Conservation (phyloP, 2,329 filamentous ascomycete genomes). For the Graphiopsis chlorocephala region DNA sequence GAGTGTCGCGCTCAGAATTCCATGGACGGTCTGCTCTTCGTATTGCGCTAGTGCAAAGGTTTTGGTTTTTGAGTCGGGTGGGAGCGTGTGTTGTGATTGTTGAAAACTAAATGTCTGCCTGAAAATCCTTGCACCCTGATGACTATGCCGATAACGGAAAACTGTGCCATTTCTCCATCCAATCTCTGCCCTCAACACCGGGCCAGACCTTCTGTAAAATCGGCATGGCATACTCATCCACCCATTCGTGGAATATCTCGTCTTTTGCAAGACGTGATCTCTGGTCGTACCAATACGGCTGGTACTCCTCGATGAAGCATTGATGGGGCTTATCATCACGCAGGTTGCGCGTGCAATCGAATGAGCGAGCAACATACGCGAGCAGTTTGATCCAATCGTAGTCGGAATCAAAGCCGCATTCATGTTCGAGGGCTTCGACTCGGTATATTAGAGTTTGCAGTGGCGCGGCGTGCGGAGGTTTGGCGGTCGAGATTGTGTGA, state of each 20-base stretch:
- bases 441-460: not conserved
- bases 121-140: not conserved
- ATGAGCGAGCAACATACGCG: not conserved
- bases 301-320: not conserved
- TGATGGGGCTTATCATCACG: not conserved
- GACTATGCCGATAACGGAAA: not conserved
- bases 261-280: not conserved
- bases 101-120: not conserved
- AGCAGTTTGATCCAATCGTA: not conserved
- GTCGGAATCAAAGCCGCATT: not conserved
- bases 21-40: too few relatives aligned
- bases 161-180: conserved; percentile 4
- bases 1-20: too few relatives aligned
- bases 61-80: not conserved
- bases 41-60: too few relatives aligned
- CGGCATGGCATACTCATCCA: not conserved
- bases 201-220: conserved; percentile 2
- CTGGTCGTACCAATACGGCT: not conserved
- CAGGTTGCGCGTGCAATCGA: not conserved
- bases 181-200: conserved; percentile 2
- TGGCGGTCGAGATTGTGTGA: not conserved
- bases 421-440: not conserved
- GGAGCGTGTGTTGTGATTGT: not conserved
- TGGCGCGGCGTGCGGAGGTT: not conserved
- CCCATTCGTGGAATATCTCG: not conserved